Evolutionary conservation across 2,329 filamentous ascomycete genomes (phyloP), one percentile per base, ranked within the genome.

Genomic region (Tolypocladium ovalisporum): DNA sequence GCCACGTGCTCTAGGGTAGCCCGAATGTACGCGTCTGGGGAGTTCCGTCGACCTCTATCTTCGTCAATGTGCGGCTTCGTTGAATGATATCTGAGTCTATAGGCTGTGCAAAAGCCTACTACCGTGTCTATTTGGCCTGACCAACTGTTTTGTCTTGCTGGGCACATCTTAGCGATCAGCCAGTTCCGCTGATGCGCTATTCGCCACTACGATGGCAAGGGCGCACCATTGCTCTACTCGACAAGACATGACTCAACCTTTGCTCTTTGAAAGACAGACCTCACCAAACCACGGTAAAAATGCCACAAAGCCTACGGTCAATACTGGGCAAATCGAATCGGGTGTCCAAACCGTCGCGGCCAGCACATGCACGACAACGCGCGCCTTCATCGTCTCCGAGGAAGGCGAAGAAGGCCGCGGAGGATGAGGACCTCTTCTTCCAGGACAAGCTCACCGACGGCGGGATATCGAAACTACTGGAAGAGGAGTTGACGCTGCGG

Each of bases 391-490:
- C 63, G n/a, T 64, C 67, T 7, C 65, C 64, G 10, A 65, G 62
- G 53, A 67, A 67, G 61, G 58, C 59, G 29, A 63, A 62, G 13
- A 61, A 59, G 54, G 62, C 61, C 40, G 63, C 62, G 27, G 60
- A 67, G 13, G 61, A 66, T 22, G 62, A 66, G 27, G 64, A 62
- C 2, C 65, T 66, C 9, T 60, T 69, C n/a, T 75, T 75, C 51
- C 63, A 68, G n/a, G 67, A 73, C 54, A 77, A 75, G 52, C 78
- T 90, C 19, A 79, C 85, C 51, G 85, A 89, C 63, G 68, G 75
- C 17, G 86, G 86, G 13, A 71, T 83, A 12, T 74, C 83, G 19
- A 73, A 75, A 36, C 75, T 79, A 3, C 72, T 89, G 0, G 77
- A 78, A 15, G 72, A 76, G 36, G 79, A 85, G 61, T 71, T 83